Conservation (phyloP, 2,329 filamentous ascomycete species). For the Colletotrichum musicola region DNA sequence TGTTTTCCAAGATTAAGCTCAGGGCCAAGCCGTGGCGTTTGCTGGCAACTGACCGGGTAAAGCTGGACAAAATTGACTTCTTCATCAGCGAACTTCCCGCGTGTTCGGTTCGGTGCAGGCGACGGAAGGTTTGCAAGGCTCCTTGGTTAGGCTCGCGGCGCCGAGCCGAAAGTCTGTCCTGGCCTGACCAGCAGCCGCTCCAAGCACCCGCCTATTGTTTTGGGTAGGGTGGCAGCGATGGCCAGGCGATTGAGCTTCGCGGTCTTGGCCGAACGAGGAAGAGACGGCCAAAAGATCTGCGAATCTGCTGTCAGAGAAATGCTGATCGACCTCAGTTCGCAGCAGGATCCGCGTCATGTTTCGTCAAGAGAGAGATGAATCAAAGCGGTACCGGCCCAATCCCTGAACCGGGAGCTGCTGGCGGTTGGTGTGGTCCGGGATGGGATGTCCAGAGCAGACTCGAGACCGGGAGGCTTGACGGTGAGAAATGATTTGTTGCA, state of each 20-base stretch:
- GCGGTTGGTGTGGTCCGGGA: conserved; percentile 15
- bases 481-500: conserved; percentile 21
- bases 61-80: conserved; percentile 31
- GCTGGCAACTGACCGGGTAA: conserved; percentile 15
- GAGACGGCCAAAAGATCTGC: background rate
- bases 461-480: background rate
- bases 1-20: conserved; percentile 21
- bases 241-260: conserved; percentile 4
- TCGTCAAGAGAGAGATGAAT: conserved; percentile 23
- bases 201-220: conserved; percentile 26
- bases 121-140: conserved; percentile 7
- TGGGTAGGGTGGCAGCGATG: conserved; percentile 10
- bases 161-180: conserved; percentile 25
- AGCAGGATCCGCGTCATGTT: conserved; percentile 33
- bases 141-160: conserved; percentile 4
- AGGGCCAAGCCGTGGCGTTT: conserved; percentile 26
- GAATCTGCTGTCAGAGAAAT: conserved; percentile 26
- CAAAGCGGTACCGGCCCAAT: conserved; percentile 24
- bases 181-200: conserved; percentile 20
- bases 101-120: conserved; percentile 6
- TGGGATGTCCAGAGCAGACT: conserved; percentile 3
- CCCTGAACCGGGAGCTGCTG: conserved; percentile 15
- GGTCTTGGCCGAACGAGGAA: conserved; percentile 9
- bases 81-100: conserved; percentile 4
- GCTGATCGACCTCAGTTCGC: conserved; percentile 32